phyloP scores from a whole-genome alignment of 352 stramenopile genomes.

The Phytopythium oedochilum region DNA sequence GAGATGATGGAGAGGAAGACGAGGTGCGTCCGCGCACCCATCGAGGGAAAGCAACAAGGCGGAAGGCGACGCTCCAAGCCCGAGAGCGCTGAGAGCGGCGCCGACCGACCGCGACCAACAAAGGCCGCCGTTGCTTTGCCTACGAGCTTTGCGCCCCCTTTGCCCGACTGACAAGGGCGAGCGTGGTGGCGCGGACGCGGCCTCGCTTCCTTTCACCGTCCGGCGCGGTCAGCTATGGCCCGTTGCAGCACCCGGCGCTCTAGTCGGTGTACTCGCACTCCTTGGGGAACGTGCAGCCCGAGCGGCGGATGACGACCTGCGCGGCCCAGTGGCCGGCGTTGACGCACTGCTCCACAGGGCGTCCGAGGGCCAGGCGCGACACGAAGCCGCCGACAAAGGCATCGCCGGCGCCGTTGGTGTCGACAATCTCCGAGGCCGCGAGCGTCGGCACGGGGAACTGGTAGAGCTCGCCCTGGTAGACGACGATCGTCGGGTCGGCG shows the following conservation, averaged over 20 bases:
- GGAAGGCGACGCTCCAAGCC: not conserved
- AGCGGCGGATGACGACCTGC: slow-evolving; percentile 95
- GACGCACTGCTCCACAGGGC: slow-evolving; percentile 91
- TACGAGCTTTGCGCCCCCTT: slow-evolving; percentile 2
- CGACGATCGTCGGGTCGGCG: slow-evolving; percentile 94
- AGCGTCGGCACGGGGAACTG: slow-evolving; percentile 92
- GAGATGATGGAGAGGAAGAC: not conserved
- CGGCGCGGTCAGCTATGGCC: not conserved
- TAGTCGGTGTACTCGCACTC: slow-evolving; percentile 91
- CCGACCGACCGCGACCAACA: not conserved
- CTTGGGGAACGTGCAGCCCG: slow-evolving; percentile 94
- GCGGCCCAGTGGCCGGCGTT: slow-evolving; percentile 96
- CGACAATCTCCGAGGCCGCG: slow-evolving; percentile 90
- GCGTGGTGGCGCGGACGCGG: not conserved
- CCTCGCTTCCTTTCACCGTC: not conserved
- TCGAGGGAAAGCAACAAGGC: slow-evolving; percentile 4
- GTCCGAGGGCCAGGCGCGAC: slow-evolving; percentile 85
- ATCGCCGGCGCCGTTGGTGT: slow-evolving; percentile 99
- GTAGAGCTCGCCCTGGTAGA: slow-evolving; percentile 90
- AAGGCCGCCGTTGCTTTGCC: not conserved
- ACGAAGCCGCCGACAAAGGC: slow-evolving; percentile 99
- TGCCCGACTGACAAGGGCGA: not conserved
- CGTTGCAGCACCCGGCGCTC: not conserved
- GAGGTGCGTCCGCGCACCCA: not conserved
- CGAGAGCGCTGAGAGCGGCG: not conserved